Percentiles rank a stretch among this genome's conserved stretches.
Conservation (phyloP, 1,284 basidiomycete genomes). For the Apiotrichum laibachii region DNA sequence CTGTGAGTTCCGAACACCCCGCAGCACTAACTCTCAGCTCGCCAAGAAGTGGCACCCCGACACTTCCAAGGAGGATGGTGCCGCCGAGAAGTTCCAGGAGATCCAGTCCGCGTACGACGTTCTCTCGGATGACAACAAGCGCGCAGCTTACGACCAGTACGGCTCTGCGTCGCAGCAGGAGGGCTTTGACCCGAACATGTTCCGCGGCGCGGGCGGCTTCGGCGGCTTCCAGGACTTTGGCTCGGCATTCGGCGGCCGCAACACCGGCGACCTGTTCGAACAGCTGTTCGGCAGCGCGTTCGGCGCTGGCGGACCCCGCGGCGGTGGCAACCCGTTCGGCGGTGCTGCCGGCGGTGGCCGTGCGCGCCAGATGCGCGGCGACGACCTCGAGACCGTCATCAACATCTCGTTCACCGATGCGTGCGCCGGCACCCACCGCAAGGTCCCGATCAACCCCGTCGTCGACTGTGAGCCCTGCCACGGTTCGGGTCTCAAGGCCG, state of each 20-base stretch:
- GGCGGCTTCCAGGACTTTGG: constrained; percentile 67
- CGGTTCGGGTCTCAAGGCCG: constrained; percentile 81
- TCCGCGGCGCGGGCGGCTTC: constrained; percentile 65
- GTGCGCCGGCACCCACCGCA: constrained; percentile 81
- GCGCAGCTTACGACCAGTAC: constrained; percentile 88
- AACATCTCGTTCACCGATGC: constrained; percentile 86
- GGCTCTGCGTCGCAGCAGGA: constrained; percentile 90
- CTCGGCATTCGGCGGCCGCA: constrained; percentile 61
- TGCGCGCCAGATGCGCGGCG: constrained; percentile 63
- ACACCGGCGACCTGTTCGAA: constrained; percentile 73
- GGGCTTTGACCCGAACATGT: constrained; percentile 87
- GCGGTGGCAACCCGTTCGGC: constrained; percentile 41
- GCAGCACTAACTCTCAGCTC: constrained; percentile 58
- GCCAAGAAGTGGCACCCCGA: constrained; percentile 98
- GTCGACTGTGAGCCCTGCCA: constrained; percentile 80
- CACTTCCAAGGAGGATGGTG: constrained; percentile 86
- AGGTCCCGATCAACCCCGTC: constrained; percentile 75
- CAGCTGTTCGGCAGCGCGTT: constrained; percentile 73
- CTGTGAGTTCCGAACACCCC: constrained; percentile 54
- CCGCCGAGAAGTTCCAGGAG: constrained; percentile 91
- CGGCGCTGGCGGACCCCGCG: constrained; percentile 34
- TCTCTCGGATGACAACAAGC: constrained; percentile 90
- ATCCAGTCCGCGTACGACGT: constrained; percentile 96
- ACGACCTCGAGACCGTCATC: constrained; percentile 77
- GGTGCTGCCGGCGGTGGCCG: constrained; percentile 42